These are phyloP conservation scores for Lactarius trivialis DNA, from an alignment of 768 basidiomycete species.

Conservation along the genomic window DNA sequence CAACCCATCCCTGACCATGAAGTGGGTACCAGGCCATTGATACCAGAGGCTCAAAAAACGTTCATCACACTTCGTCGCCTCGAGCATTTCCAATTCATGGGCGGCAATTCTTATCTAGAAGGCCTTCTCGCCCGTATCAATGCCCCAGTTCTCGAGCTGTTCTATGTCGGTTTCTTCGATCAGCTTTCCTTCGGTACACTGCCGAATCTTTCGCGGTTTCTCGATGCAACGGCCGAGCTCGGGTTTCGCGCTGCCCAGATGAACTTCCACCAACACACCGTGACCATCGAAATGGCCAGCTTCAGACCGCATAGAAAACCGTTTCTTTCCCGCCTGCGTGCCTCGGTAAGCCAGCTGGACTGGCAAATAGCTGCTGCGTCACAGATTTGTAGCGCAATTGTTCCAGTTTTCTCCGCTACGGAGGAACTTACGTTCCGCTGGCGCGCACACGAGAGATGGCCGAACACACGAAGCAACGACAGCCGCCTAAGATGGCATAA, in stretches of 20 bases:
- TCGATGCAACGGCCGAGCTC: background rate
- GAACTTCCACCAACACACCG: background rate
- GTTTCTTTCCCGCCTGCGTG: background rate
- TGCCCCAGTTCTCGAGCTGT: background rate
- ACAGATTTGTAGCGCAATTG: background rate
- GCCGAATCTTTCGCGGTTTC: background rate
- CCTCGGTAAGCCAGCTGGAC: background rate
- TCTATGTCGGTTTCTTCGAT: background rate
- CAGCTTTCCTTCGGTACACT: background rate
- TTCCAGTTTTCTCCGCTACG: background rate
- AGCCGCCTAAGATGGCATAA: background rate
- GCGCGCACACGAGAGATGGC: background rate
- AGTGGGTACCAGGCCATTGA: background rate
- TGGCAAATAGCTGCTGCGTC: background rate
- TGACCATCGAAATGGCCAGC: background rate
- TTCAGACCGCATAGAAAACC: background rate
- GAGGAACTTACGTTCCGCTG: background rate
- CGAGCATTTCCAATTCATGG: background rate
- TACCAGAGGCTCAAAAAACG: background rate
- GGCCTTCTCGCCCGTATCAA: background rate
- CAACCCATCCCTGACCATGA: no score
- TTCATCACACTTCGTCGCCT: constrained; percentile 3
- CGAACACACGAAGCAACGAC: background rate
- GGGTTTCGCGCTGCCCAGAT: background rate
- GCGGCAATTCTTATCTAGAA: background rate